A percentile compares a stretch with the other conserved stretches of the same genome.
phyloP scores from a whole-genome alignment of 805 yeast species.

The Kodamaea restingae region DNA sequence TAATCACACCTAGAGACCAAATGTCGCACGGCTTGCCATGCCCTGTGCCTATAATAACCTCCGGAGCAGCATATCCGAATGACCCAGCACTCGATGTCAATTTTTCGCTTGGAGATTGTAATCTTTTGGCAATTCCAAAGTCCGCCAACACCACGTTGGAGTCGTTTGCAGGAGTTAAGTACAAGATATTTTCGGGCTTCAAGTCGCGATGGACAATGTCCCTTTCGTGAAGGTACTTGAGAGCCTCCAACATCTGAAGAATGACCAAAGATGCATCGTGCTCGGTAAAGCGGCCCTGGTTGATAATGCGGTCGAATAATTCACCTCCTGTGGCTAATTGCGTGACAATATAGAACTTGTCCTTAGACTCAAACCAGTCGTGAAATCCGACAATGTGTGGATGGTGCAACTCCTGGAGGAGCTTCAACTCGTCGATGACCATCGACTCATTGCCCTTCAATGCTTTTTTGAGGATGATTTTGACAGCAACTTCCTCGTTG shows the following conservation, averaged over 20 bases:
- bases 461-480: slow-evolving; percentile 82
- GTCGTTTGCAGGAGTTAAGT: slow-evolving; percentile 48
- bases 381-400: slow-evolving; percentile 85
- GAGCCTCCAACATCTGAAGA: slow-evolving; percentile 71
- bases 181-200: slow-evolving; percentile 89
- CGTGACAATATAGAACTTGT: slow-evolving; percentile 89
- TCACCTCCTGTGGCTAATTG: slow-evolving; percentile 97
- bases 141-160: slow-evolving; percentile 86
- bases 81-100: slow-evolving; percentile 81
- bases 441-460: slow-evolving; percentile 73
- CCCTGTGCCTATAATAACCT: slow-evolving; percentile 73
- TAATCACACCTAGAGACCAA: slow-evolving; percentile 92
- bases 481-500: slow-evolving; percentile 78
- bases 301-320: slow-evolving; percentile 79
- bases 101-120: slow-evolving; percentile 56
- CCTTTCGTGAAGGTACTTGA: slow-evolving; percentile 67
- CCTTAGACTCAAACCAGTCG: slow-evolving; percentile 92
- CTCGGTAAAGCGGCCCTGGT: slow-evolving; percentile 83
- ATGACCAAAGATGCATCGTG: slow-evolving; percentile 76
- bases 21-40: slow-evolving; percentile 95
- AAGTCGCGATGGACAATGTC: slow-evolving; percentile 91
- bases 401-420: slow-evolving; percentile 66
- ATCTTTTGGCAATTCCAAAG: slow-evolving; percentile 88
- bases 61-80: slow-evolving; percentile 97
- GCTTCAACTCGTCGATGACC: slow-evolving; percentile 71